Base-by-base conservation (phyloP, 305 asterid genomes). In the Salvia sclarea region DNA sequence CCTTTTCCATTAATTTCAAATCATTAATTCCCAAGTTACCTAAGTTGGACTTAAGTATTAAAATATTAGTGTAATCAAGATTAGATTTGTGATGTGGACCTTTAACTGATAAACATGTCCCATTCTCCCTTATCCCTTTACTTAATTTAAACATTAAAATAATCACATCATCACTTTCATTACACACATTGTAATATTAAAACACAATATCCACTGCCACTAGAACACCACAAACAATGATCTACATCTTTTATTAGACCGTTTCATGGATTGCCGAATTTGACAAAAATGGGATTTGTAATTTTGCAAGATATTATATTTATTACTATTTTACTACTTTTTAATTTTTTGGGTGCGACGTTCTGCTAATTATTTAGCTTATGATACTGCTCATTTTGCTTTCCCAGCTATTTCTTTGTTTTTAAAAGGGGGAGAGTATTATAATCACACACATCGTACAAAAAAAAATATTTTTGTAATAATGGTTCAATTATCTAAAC, bases 51-150 rank as follows among this genome's bases (percentile, higher is more conserved):
- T 71, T 60, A 45, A 25, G 61, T 56, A 62, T 12, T 33, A 31
- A 68, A 54, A 52, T 10, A 3, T 14, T 40, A 10, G 40, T 67
- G 16, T 38, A 50, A 50, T 68, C 49, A 8, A 13, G 50, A 43
- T 61, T 66, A 40, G 71, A 70, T 76, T 11, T 50, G 62, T 60
- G 73, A 70, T 70, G 80, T 66, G 66, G 80, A 76, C 76, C 60
- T 70, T 33, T 14, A 70, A 12, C 73, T 53, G 80, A 70, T 76
- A 65, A 70, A 49, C 66, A 64, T 66, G 64, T 70, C 72, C 55
- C 57, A 62, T 5, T 62, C 65, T 20, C 16, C 52, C 73, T 65
- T 70, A 76, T 76, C 80, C 80, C 72, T 13, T 24, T 30, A 28
- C 28, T 37, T 21, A 7, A 17, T 54, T 18, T 6, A 33, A 37